Evolutionary conservation across 2,329 filamentous ascomycete genomes (phyloP).

Genomic region (Xylaria sp.): DNA sequence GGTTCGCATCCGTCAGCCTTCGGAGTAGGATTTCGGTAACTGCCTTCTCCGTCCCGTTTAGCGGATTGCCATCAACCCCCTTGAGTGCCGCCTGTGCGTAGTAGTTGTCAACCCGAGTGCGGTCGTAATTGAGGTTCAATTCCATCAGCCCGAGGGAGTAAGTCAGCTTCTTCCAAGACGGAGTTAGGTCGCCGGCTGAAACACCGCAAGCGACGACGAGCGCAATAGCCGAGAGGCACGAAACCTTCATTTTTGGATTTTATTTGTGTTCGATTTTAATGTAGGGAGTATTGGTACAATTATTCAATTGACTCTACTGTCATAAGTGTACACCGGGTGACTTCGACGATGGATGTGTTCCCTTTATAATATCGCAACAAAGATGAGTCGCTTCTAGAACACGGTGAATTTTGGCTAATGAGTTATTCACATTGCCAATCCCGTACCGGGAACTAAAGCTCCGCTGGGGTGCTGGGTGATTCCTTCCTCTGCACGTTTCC

Average conservation of each 20-base stretch:
- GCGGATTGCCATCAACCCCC: slow-evolving; percentile 19
- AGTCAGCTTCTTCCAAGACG: slow-evolving; percentile 9
- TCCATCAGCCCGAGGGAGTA: slow-evolving; percentile 19
- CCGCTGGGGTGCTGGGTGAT: not conserved
- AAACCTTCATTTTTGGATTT: not conserved
- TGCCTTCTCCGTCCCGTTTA: slow-evolving; percentile 16
- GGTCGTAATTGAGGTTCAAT: slow-evolving; percentile 21
- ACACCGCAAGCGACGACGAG: not conserved
- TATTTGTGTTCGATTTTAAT: not conserved
- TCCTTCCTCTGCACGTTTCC: not conserved
- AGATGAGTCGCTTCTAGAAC: not conserved
- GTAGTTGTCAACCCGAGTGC: slow-evolving; percentile 12
- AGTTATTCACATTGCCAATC: not conserved
- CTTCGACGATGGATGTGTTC: not conserved
- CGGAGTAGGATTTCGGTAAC: slow-evolving; percentile 8
- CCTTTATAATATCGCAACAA: not conserved
- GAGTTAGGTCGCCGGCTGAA: not conserved
- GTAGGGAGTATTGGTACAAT: not conserved
- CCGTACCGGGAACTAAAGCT: not conserved
- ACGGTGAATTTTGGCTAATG: not conserved
- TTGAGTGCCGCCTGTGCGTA: slow-evolving; percentile 1
- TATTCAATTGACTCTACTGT: not conserved
- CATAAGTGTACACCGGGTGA: not conserved
- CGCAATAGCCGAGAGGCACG: not conserved
- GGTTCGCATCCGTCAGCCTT: slow-evolving; percentile 18